Evolutionary conservation across 352 stramenopile species (phyloP), one percentile per base, ranked within the genome.

Genomic region (Vaucheria bursata): DNA sequence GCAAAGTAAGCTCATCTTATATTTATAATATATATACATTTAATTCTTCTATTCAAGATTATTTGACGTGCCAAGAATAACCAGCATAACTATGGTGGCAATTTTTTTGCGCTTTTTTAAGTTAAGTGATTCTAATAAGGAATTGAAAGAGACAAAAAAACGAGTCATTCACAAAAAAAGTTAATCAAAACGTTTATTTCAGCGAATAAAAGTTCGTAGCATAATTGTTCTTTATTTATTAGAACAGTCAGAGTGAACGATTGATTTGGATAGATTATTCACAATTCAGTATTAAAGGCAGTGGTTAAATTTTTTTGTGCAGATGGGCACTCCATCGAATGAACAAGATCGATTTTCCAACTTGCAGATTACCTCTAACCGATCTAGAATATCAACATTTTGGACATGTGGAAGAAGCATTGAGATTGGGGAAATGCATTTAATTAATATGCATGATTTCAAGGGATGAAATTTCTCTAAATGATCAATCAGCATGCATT

Each of bases 321-420:
- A 69, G 59, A 29, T 92, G 85, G 84, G 88, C 87, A 12, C 77
- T 89, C 5, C 83, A 88, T 29, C 77, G 82, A 53, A 86, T 91
- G 71, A 86, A 87, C 39, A 79, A 86, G 59, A 86, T 90, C 35
- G 70, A 79, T 32, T 38, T 29, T 8, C 79, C 38, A 32, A 83
- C 81, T 5, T 88, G 86, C 32, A 79, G 89, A 50, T 82, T 85
- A 18, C 89, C 89, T 37, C 77, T 93, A 39, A 86, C 85, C 74
- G 81, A 79, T 45, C 80, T 92, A 73, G 85, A 89, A 50, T 76
- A 80, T 33, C 73, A 87, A 49, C 87, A 76, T 71, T 45, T 85
- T n/a, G 59, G 37, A 1, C 67, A 79, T 4, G 71, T 91, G 40
- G 86, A 89, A 50, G 80, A 73, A 69, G 86, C 86, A 8, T 53